Evolutionary conservation across 2,329 filamentous ascomycete genomes (phyloP), one percentile per base, ranked within the genome.

Genomic region (Colletotrichum australisinense): DNA sequence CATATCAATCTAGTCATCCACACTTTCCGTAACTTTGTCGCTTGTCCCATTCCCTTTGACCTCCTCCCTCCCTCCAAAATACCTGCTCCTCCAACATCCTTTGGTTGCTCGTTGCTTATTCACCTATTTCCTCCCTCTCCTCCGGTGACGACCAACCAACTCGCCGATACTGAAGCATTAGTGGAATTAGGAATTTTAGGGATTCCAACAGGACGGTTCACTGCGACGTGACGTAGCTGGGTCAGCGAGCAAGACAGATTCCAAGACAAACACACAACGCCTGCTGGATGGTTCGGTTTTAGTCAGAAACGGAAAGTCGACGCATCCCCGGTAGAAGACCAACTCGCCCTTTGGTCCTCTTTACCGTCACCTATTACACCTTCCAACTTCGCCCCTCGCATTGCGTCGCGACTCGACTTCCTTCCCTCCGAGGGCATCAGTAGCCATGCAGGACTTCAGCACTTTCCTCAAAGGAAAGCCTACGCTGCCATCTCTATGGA

Each of bases 381-480:
- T 26, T 74, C 42, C 42, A 49, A 46, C 49, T 67, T 11, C 68
- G 55, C 30, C 53, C 38, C 30, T 38, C 53, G 49, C 28, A 19
- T 32, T 72, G 57, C 63, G 35, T 63, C 58, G 42, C 52, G n/a
- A 32, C 53, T 72, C 38, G 14, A 52, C 22, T 28, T 35, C 63
- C 16, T 32, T 16, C 24, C 3, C 22, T 24, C 59, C 35, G 32
- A 28, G 11, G 55, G 22, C 35, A 42, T 58, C 60, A 46, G 38
- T 24, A 63, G 59, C 26, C 16, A 85, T 85, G 84, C 82, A 83
- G 76, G 83, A 84, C 76, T 77, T 84, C 58, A 72, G 81, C 69
- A 80, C 79, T 52, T 77, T 83, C 60, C 74, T 82, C 12, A 80
- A 83, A 74, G 81, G 82, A 75, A 86, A 86, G 79, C 81, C 83